These are phyloP conservation scores for Fusarium citri DNA, from an alignment of 2,329 filamentous ascomycete species.

Conservation along the genomic window DNA sequence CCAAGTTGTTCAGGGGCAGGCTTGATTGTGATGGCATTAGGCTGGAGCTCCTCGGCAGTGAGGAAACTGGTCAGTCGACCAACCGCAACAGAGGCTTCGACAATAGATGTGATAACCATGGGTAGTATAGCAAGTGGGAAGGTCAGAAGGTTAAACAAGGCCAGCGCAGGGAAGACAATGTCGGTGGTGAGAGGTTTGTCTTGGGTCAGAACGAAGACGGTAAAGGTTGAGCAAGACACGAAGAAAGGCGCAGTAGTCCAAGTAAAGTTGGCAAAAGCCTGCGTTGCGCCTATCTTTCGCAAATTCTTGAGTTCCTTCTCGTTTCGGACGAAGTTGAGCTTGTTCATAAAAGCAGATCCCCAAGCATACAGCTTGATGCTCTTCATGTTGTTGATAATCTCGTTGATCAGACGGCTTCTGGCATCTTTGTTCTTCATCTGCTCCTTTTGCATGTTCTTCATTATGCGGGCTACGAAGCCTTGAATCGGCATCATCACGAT, in stretches of 20 bases:
- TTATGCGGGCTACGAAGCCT: conserved; percentile 88
- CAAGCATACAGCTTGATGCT: conserved; percentile 99
- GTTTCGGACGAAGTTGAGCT: conserved; percentile 95
- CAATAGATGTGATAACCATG: conserved; percentile 97
- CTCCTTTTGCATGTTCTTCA: conserved; percentile 93
- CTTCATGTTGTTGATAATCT: conserved; percentile 99
- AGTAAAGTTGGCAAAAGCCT: conserved; percentile 95
- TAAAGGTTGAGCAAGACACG: conserved; percentile 96
- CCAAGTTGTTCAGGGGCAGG: conserved; percentile 79
- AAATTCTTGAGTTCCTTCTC: conserved; percentile 95
- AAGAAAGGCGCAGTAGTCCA: conserved; percentile 98
- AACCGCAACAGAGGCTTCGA: conserved; percentile 95
- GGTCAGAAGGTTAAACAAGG: conserved; percentile 94
- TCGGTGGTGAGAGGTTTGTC: conserved; percentile 87
- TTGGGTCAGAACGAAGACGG: conserved; percentile 89
- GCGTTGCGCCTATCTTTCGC: conserved; percentile 93
- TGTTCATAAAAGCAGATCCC: conserved; percentile 97
- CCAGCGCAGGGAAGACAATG: conserved; percentile 92
- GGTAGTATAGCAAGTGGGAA: conserved; percentile 94
- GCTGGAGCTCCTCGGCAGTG: conserved; percentile 87
- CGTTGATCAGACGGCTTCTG: conserved; percentile 91
- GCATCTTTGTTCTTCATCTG: conserved; percentile 99
- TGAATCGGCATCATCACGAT: conserved; percentile 97
- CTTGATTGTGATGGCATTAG: conserved; percentile 79
- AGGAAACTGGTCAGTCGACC: conserved; percentile 87